phyloP scores from a whole-genome alignment of 352 stramenopile species.

The Phytopythium litorale region DNA sequence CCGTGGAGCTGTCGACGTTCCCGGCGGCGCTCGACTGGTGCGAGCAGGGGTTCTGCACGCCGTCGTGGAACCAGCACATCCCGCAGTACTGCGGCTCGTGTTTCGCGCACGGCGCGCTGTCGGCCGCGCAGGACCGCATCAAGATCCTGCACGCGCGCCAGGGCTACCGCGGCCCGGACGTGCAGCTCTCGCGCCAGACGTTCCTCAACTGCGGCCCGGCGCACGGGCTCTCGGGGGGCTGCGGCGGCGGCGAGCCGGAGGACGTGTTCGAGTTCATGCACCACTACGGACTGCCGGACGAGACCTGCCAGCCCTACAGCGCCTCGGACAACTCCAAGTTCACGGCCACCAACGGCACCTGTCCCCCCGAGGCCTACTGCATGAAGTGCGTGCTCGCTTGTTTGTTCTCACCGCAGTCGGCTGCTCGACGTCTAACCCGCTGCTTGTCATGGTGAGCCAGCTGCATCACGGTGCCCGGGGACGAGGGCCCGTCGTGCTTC shows the following conservation, averaged over 20 bases:
- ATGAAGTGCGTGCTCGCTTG: constrained; percentile 36
- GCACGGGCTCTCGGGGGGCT: constrained; percentile 50
- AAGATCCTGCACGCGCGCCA: constrained; percentile 54
- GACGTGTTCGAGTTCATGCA: constrained; percentile 68
- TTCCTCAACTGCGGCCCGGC: constrained; percentile 63
- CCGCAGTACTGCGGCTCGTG: constrained; percentile 75
- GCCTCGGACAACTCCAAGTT: constrained; percentile 59
- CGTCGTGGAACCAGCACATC: constrained; percentile 73
- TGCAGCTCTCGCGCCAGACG: constrained; percentile 53
- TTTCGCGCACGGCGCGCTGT: constrained; percentile 62
- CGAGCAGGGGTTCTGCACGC: constrained; percentile 47
- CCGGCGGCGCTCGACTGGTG: constrained; percentile 84
- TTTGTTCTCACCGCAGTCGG: no score
- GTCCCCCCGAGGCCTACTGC: constrained; percentile 57
- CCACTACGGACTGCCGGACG: constrained; percentile 48
- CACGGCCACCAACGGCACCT: constrained; percentile 43
- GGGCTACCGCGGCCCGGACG: constrained; percentile 40
- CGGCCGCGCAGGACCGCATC: constrained; percentile 53
- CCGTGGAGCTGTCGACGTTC: constrained; percentile 34
- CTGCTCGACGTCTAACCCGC: not conserved
- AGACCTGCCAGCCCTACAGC: constrained; percentile 59
- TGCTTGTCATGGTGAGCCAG: constrained; percentile 9
- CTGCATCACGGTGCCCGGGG: constrained; percentile 36
- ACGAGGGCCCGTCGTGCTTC: constrained; percentile 25
- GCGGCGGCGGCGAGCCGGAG: constrained; percentile 45